A percentile compares a stretch with the other conserved stretches of the same genome.
Conservation (phyloP, 768 basidiomycete species). For the Pleurotus ostreatus region DNA sequence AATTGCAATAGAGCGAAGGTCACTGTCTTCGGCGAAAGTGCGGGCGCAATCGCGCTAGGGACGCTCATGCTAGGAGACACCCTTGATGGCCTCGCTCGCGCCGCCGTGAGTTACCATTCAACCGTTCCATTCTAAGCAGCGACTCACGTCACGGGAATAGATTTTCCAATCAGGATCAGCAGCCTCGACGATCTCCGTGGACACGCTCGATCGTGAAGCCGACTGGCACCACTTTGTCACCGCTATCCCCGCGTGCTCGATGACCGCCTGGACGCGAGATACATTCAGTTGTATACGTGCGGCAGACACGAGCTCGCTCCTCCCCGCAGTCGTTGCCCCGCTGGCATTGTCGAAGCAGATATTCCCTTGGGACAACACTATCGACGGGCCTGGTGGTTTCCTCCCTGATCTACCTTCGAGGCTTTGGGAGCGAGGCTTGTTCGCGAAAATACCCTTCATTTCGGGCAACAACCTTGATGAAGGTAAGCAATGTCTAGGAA, state of each 20-base stretch:
- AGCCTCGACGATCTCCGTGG: constrained; percentile 25
- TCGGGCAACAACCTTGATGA: constrained; percentile 42
- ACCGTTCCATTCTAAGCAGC: too few relatives aligned
- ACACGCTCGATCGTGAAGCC: constrained; percentile 19
- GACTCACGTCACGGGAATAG: constrained; percentile 16
- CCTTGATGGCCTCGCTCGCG: constrained; percentile 28
- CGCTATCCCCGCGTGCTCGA: constrained; percentile 29
- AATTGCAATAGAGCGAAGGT: constrained; percentile 26
- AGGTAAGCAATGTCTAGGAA: constrained; percentile 25
- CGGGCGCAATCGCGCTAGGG: constrained; percentile 44
- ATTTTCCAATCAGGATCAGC: constrained; percentile 41
- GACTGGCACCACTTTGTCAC: constrained; percentile 36
- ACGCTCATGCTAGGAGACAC: constrained; percentile 33
- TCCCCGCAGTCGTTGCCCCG: constrained; percentile 11
- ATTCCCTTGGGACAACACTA: constrained; percentile 30
- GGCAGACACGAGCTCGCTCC: constrained; percentile 13
- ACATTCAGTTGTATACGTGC: constrained; percentile 31
- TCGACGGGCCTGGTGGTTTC: constrained; percentile 38
- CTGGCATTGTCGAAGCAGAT: constrained; percentile 12
- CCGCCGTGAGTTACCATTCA: constrained; percentile 19
- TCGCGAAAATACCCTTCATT: constrained; percentile 37
- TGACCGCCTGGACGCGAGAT: constrained; percentile 17
- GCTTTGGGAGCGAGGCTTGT: constrained; percentile 22
- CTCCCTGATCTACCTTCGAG: constrained; percentile 34
- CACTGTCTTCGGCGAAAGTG: constrained; percentile 52